Conservation (phyloP, 495 filamentous ascomycete genomes). For the Penicillium crystallinum region DNA sequence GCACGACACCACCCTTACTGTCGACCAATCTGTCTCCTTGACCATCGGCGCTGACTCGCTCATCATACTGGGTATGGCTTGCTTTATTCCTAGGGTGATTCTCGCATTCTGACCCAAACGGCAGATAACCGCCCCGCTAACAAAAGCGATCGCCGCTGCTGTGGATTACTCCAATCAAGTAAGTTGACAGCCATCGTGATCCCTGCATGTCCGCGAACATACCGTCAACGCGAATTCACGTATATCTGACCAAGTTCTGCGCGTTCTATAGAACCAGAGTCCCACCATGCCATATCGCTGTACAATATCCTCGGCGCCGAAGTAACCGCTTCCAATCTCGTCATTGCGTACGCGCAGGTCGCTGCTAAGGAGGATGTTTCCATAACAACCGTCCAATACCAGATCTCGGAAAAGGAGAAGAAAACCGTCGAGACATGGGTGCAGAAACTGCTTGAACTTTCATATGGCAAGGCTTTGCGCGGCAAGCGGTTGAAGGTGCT, state of each 20-base stretch:
- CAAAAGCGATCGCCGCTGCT: conserved; percentile 34
- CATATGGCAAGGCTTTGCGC: conserved; percentile 68
- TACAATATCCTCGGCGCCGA: conserved; percentile 85
- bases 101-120: neutral
- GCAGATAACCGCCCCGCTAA: conserved; percentile 31
- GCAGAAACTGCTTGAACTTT: conserved; percentile 54
- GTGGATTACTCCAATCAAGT: conserved; percentile 34
- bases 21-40: conserved; percentile 56
- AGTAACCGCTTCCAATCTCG: conserved; percentile 53
- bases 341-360: conserved; percentile 67
- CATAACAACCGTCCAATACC: conserved; percentile 55
- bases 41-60: conserved; percentile 61
- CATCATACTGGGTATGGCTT: conserved; percentile 54
- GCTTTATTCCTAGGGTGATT: neutral
- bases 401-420: conserved; percentile 49
- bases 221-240: neutral
- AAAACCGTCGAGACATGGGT: conserved; percentile 54
- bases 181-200: conserved; percentile 15
- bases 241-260: conserved; percentile 12
- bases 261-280: conserved; percentile 16
- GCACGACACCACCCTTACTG: conserved; percentile 44
- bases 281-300: conserved; percentile 58
- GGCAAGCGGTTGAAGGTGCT: conserved; percentile 78
- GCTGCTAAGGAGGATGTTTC: conserved; percentile 52
- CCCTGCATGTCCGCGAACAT: conserved; percentile 4